A percentile compares a stretch with the other conserved stretches of the same genome.
phyloP scores from a whole-genome alignment of 2,329 filamentous ascomycete species.

The Fusarium sp. region DNA sequence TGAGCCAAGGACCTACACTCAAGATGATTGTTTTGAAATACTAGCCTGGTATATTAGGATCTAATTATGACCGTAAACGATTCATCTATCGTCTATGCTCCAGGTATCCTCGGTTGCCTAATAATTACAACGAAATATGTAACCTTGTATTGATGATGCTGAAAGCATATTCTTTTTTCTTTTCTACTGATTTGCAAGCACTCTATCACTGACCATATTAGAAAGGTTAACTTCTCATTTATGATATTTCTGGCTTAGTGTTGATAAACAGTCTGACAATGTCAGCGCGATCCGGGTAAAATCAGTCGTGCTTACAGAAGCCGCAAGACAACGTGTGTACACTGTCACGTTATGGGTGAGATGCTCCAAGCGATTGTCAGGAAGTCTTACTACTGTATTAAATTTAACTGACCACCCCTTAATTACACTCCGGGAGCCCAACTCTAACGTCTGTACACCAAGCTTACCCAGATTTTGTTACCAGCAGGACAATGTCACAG shows the following conservation, averaged over 20 bases:
- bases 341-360: neutral
- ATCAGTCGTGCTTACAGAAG: neutral
- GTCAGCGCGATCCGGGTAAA: neutral
- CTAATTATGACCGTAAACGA: rapidly evolving
- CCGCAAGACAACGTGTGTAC: neutral
- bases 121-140: rapidly evolving
- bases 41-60: rapidly evolving
- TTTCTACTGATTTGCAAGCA: rapidly evolving
- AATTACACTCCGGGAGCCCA: rapidly evolving
- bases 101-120: rapidly evolving
- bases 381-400: neutral
- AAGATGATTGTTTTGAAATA: rapidly evolving
- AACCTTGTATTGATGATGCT: rapidly evolving
- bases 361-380: neutral
- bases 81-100: rapidly evolving
- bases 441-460: neutral
- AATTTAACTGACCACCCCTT: neutral
- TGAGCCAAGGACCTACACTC: rapidly evolving
- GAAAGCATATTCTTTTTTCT: rapidly evolving
- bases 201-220: too few relatives aligned
- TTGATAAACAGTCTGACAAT: neutral
- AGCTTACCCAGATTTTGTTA: too few relatives aligned
- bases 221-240: neutral
- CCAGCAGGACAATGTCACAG: too few relatives aligned
- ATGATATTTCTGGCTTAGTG: neutral